Percentiles rank a stretch among this genome's conserved stretches.
These are phyloP conservation scores for Boletus speciosus DNA, from an alignment of 768 basidiomycete genomes.

Conservation along the genomic window DNA sequence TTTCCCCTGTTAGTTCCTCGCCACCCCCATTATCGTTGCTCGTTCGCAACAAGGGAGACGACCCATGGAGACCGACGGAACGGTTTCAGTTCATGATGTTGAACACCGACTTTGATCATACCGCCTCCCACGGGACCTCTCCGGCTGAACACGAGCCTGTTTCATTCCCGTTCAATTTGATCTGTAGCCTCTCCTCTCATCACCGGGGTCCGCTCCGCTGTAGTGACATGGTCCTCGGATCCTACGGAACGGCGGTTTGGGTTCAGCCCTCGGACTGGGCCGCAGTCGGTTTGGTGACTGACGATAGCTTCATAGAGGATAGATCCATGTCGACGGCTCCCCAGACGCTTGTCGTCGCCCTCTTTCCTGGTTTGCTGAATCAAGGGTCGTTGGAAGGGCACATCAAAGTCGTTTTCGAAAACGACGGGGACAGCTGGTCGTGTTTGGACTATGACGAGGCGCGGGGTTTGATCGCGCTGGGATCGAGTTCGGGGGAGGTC, in stretches of 20 bases:
- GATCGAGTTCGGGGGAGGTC: conserved; percentile 46
- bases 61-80: conserved; percentile 54
- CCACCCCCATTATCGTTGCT: conserved; percentile 43
- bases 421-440: conserved; percentile 40
- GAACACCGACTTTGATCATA: conserved; percentile 27
- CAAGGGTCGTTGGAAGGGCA: conserved; percentile 17
- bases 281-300: conserved; percentile 35
- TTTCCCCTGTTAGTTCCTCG: not conserved
- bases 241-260: conserved; percentile 59
- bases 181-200: conserved; percentile 34
- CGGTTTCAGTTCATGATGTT: conserved; percentile 53
- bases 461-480: conserved; percentile 50
- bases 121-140: conserved; percentile 2
- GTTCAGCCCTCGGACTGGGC: conserved; percentile 52
- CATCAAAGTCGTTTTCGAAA: conserved; percentile 34
- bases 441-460: conserved; percentile 62
- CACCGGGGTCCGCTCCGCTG: conserved; percentile 53
- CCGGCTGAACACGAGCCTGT: conserved; percentile 26
- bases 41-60: conserved; percentile 54
- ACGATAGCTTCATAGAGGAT: conserved; percentile 12
- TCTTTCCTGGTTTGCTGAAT: conserved; percentile 44
- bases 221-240: conserved; percentile 50
- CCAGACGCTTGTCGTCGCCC: conserved; percentile 45
- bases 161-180: conserved; percentile 47
- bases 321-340: conserved; percentile 17